phyloP scores from a whole-genome alignment of 257 asterid genomes.

The Solanum paucissectum region DNA sequence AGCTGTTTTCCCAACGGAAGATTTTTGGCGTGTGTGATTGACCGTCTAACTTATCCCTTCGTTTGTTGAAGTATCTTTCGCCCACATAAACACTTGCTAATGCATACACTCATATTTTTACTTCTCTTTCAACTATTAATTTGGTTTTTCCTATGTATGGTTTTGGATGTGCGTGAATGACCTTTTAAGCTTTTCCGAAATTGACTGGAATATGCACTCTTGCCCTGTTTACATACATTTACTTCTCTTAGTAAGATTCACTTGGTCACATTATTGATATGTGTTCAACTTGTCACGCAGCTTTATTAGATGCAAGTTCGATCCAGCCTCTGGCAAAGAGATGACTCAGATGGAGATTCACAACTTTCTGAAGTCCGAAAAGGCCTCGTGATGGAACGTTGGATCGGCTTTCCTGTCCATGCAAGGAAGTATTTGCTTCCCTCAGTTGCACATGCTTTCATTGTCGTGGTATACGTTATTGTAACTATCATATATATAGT shows the following conservation, averaged over 20 bases:
- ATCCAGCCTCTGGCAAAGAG: conserved; percentile 64
- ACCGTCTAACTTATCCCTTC: not conserved
- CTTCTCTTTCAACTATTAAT: not conserved
- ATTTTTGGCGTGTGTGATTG: not conserved
- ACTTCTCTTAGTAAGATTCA: not conserved
- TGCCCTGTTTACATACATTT: not conserved
- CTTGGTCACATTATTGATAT: not conserved
- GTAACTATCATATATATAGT: not conserved
- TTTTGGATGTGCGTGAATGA: not conserved
- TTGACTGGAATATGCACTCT: not conserved
- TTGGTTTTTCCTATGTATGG: not conserved
- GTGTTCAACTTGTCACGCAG: conserved; percentile 13
- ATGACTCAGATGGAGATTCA: conserved; percentile 77
- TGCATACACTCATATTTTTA: not conserved
- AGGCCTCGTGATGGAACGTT: not conserved
- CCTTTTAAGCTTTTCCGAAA: not conserved
- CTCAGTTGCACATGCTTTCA: not conserved
- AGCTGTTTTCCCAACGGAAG: too few relatives aligned
- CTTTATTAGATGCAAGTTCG: conserved; percentile 80
- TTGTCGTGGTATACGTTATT: not conserved
- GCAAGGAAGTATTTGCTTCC: not conserved
- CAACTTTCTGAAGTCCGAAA: conserved; percentile 50
- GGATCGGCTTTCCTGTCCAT: not conserved
- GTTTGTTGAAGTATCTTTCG: not conserved
- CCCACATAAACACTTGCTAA: not conserved